Evolutionary conservation across 163 green algal species (phyloP).

Genomic region (Chlamydomonas reinhardtii): DNA sequence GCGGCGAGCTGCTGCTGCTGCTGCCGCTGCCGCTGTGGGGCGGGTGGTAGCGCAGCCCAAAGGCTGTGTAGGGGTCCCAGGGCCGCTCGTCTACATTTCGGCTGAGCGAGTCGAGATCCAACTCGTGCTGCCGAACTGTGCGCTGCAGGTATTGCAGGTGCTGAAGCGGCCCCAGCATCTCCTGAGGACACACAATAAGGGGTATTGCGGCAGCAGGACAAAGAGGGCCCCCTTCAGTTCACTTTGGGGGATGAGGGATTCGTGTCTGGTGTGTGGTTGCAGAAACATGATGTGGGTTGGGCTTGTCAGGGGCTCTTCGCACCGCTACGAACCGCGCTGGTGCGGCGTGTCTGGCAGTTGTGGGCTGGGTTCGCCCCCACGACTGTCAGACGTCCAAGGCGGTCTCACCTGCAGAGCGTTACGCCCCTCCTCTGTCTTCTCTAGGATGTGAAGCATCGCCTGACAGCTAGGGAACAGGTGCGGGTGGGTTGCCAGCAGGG

Average conservation of each 20-base stretch:
- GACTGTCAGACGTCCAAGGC: not conserved
- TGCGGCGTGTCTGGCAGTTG: too few species aligned
- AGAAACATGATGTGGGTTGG: too few species aligned
- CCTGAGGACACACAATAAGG: not conserved
- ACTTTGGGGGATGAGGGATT: too few species aligned
- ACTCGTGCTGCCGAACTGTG: slow-evolving; percentile 1
- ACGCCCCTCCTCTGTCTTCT: not conserved
- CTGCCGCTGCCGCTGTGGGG: not conserved
- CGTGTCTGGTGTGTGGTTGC: too few species aligned
- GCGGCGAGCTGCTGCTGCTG: not conserved
- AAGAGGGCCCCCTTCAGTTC: too few species aligned
- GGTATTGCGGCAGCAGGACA: too few species aligned
- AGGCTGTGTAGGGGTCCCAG: slow-evolving; percentile 1
- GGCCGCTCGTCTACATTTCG: not conserved
- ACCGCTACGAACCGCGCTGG: not conserved
- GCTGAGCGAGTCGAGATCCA: not conserved
- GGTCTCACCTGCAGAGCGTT: not conserved
- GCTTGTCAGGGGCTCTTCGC: too few species aligned
- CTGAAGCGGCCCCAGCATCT: not conserved
- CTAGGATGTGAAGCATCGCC: slow-evolving; percentile 19
- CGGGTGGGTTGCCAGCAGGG: not conserved
- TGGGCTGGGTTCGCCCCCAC: too few species aligned
- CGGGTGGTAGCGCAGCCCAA: not conserved
- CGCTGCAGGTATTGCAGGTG: slow-evolving; percentile 21
- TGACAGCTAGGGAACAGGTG: slow-evolving; percentile 39